phyloP scores from a whole-genome alignment of 2,329 filamentous ascomycete species.

The Leptoxyphium fumago region DNA sequence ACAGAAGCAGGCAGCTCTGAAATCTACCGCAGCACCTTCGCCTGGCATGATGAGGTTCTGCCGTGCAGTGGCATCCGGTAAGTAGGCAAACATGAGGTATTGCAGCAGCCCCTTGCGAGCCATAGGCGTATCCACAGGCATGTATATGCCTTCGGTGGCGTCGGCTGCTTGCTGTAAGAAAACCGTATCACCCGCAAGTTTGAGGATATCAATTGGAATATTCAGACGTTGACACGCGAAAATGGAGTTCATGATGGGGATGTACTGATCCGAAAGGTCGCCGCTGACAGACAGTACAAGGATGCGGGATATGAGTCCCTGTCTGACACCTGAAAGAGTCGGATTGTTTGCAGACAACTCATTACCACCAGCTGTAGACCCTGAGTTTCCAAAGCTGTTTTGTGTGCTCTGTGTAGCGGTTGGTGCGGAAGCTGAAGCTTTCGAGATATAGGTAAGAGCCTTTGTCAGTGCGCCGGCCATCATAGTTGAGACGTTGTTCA shows the following conservation, averaged over 20 bases:
- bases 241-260: constrained; percentile 95
- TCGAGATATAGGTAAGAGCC: constrained; percentile 81
- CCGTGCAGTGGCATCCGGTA: constrained; percentile 54
- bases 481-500: constrained; percentile 62
- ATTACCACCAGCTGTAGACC: constrained; percentile 33
- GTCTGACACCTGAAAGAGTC: constrained; percentile 19
- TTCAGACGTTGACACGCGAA: constrained; percentile 82
- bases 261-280: constrained; percentile 79
- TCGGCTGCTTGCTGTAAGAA: constrained; percentile 86
- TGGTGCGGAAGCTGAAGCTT: constrained; percentile 40
- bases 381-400: constrained; percentile 43
- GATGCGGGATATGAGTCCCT: constrained; percentile 61
- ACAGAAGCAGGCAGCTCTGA: constrained; percentile 96
- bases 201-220: constrained; percentile 84
- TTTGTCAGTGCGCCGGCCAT: constrained; percentile 84
- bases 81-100: constrained; percentile 87
- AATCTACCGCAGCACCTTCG: constrained; percentile 70
- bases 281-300: constrained; percentile 82
- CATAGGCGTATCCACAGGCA: constrained; percentile 29
- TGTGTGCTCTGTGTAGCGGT: constrained; percentile 38
- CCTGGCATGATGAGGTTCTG: constrained; percentile 61
- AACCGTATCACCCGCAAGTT: constrained; percentile 71
- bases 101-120: constrained; percentile 53
- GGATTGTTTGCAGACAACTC: constrained; percentile 33
- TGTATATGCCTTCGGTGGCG: constrained; percentile 57